phyloP scores from a whole-genome alignment of 2,329 filamentous ascomycete species.

The Fusarium solani-melongenae region DNA sequence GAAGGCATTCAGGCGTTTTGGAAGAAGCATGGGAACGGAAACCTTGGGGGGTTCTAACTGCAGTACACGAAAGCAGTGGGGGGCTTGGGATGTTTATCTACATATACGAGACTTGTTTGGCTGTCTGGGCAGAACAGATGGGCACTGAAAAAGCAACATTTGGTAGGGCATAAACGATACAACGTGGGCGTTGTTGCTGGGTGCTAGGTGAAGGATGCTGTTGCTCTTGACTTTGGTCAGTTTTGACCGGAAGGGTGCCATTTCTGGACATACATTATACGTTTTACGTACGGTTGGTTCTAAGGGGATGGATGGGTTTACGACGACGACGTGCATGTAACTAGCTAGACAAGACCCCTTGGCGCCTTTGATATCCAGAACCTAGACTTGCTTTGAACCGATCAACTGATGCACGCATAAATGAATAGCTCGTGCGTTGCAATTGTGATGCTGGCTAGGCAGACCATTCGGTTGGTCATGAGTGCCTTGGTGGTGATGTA shows the following conservation, averaged over 20 bases:
- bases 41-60: constrained; percentile 10
- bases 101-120: neutral
- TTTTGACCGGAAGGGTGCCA: neutral
- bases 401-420: neutral
- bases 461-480: neutral
- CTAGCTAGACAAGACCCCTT: constrained; percentile 9
- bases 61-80: constrained; percentile 30
- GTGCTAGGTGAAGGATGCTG: neutral
- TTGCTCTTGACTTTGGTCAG: neutral
- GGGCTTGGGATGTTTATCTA: neutral
- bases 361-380: neutral
- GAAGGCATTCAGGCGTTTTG: constrained; percentile 35
- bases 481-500: neutral
- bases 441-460: neutral
- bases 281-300: constrained; percentile 1
- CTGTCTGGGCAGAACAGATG: neutral
- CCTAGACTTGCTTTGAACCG: neutral
- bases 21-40: constrained; percentile 26
- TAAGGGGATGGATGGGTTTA: neutral
- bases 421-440: neutral
- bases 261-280: neutral
- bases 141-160: constrained; percentile 13
- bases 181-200: constrained; percentile 18
- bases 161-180: constrained; percentile 23
- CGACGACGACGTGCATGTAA: constrained; percentile 8